phyloP scores from a whole-genome alignment of 2,329 filamentous ascomycete genomes.

The Neonectria hederae region DNA sequence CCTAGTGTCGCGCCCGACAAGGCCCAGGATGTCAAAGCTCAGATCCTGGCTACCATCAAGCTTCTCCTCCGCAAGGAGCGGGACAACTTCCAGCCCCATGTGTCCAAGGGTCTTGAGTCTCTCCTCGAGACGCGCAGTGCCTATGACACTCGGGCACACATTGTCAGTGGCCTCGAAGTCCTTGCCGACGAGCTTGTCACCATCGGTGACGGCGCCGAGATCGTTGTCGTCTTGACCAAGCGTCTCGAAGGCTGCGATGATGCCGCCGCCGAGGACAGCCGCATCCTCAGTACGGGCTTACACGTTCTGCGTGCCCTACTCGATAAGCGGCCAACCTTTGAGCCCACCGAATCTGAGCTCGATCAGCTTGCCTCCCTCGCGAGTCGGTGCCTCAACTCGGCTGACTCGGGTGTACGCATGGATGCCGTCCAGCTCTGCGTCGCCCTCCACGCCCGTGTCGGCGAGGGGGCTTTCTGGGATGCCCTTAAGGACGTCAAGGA shows the following conservation, averaged over 20 bases:
- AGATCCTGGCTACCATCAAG: slow-evolving; percentile 78
- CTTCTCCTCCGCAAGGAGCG: slow-evolving; percentile 75
- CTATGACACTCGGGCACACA: slow-evolving; percentile 75
- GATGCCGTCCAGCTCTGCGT: slow-evolving; percentile 84
- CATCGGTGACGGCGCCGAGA: slow-evolving; percentile 71
- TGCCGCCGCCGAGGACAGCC: slow-evolving; percentile 55
- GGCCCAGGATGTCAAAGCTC: slow-evolving; percentile 76
- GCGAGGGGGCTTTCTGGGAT: slow-evolving; percentile 73
- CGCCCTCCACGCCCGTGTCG: slow-evolving; percentile 71
- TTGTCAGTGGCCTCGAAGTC: slow-evolving; percentile 77
- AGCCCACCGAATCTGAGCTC: slow-evolving; percentile 63
- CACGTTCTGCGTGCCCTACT: slow-evolving; percentile 70
- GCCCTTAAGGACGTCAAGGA: slow-evolving; percentile 71
- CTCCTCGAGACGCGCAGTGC: slow-evolving; percentile 71
- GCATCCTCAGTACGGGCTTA: slow-evolving; percentile 69
- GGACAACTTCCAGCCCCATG: slow-evolving; percentile 72
- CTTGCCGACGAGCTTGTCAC: slow-evolving; percentile 76
- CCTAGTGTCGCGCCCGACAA: slow-evolving; percentile 68
- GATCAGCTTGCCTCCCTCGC: slow-evolving; percentile 60
- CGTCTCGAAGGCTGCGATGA: slow-evolving; percentile 57
- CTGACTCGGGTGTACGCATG: slow-evolving; percentile 72
- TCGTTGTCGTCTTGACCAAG: slow-evolving; percentile 62
- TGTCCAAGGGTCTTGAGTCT: slow-evolving; percentile 73
- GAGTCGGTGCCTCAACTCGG: slow-evolving; percentile 66
- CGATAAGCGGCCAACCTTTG: slow-evolving; percentile 57